Evolutionary conservation across 768 basidiomycete species (phyloP).

Genomic region (Lactarius pseudohatsudake): DNA sequence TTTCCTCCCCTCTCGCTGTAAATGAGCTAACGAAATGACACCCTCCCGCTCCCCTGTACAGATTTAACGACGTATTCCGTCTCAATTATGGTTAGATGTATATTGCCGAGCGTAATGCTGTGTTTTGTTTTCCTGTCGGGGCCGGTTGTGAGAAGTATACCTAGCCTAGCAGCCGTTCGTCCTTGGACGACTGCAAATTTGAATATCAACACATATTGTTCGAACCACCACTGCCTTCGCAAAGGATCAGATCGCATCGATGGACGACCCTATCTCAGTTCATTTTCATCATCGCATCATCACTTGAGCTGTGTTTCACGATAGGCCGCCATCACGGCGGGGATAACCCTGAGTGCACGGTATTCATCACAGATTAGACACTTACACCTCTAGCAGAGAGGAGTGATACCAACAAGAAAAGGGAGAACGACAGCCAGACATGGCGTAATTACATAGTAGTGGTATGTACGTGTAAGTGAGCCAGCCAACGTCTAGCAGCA

Average conservation of each 20-base stretch:
- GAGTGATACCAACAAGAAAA: constrained; percentile 9
- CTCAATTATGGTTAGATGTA: constrained; percentile 61
- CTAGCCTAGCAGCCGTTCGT: neutral
- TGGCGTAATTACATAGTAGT: constrained; percentile 23
- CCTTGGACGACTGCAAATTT: neutral
- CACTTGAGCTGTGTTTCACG: neutral
- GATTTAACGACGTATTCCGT: constrained; percentile 90
- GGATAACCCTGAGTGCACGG: neutral
- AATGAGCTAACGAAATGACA: neutral
- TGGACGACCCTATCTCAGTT: neutral
- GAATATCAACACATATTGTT: neutral
- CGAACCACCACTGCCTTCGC: neutral
- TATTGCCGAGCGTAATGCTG: constrained; percentile 6
- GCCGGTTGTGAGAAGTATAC: constrained; percentile 18
- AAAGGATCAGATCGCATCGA: neutral
- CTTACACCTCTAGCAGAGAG: constrained; percentile 16
- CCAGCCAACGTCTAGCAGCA: constrained; percentile 52
- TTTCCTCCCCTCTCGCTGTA: neutral
- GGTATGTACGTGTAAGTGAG: constrained; percentile 25
- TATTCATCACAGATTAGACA: constrained; percentile 10
- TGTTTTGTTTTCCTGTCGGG: neutral
- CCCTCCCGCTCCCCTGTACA: constrained; percentile 32
- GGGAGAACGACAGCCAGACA: constrained; percentile 19
- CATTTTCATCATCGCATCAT: neutral
- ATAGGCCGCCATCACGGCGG: neutral